These are phyloP conservation scores for Leishmania amazonensis DNA, from an alignment of 208 protist species.

Conservation along the genomic window DNA sequence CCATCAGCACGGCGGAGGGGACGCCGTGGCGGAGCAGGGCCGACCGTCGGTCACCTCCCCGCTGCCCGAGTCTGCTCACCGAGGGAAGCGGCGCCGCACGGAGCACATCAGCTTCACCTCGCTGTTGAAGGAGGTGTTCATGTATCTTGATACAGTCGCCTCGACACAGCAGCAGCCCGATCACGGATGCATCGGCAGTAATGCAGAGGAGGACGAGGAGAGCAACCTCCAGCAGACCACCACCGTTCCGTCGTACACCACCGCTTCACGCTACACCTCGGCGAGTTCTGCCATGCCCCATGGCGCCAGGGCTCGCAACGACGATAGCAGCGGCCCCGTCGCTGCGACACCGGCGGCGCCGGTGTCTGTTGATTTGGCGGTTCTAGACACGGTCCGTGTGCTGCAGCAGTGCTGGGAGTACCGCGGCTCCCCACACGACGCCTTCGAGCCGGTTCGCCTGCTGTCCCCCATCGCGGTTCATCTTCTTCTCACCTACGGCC, in stretches of 20 bases:
- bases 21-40: background rate
- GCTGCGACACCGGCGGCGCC: background rate
- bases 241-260: background rate
- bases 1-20: background rate
- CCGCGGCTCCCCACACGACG: slow-evolving; percentile 51
- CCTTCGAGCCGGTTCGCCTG: slow-evolving; percentile 59
- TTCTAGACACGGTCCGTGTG: slow-evolving; percentile 51
- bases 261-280: background rate
- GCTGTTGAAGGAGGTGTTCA: slow-evolving; percentile 40
- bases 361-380: slow-evolving; percentile 39
- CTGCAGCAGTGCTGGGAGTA: slow-evolving; percentile 61
- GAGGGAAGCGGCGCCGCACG: slow-evolving; percentile 31
- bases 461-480: slow-evolving; percentile 47
- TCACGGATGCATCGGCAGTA: background rate
- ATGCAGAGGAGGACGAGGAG: slow-evolving; percentile 20
- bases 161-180: slow-evolving; percentile 3
- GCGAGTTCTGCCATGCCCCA: background rate
- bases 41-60: background rate
- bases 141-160: slow-evolving; percentile 42
- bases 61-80: background rate
- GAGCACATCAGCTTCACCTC: slow-evolving; percentile 32
- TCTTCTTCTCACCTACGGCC: slow-evolving; percentile 64
- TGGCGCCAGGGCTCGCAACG: background rate
- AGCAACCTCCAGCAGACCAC: background rate
- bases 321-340: background rate